phyloP scores from a whole-genome alignment of 2,329 filamentous ascomycete genomes.

The Aspergillus cejpii region DNA sequence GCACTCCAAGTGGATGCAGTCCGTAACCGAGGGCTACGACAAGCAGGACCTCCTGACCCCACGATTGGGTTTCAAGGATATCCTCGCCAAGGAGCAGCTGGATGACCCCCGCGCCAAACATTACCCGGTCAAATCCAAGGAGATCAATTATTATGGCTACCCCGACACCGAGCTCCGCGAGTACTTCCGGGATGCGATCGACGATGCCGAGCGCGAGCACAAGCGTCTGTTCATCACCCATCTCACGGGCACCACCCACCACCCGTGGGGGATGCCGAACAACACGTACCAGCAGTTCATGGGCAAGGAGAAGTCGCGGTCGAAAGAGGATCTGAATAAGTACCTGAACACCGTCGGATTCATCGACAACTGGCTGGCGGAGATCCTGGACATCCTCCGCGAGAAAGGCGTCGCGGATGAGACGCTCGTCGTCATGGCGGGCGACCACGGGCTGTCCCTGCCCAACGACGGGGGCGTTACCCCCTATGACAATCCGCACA shows the following conservation, averaged over 20 bases:
- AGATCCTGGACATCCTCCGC: constrained; percentile 26
- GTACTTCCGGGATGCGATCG: constrained; percentile 30
- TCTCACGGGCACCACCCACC: constrained; percentile 32
- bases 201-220: constrained; percentile 27
- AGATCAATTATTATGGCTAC: constrained; percentile 32
- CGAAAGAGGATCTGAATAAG: constrained; percentile 22
- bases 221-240: constrained; percentile 30
- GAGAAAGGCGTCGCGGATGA: constrained; percentile 30
- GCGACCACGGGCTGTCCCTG: constrained; percentile 32
- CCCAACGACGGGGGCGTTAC: constrained; percentile 33
- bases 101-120: constrained; percentile 22
- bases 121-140: constrained; percentile 20
- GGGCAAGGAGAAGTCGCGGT: constrained; percentile 6
- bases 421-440: constrained; percentile 30
- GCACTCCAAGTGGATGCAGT: constrained; percentile 32
- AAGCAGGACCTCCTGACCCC: constrained; percentile 26
- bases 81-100: constrained; percentile 25
- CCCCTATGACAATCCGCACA: constrained; percentile 30
- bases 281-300: constrained; percentile 22
- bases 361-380: constrained; percentile 28
- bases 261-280: constrained; percentile 28
- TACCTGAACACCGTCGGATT: constrained; percentile 31
- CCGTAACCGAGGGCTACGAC: constrained; percentile 28
- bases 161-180: constrained; percentile 28
- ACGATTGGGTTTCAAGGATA: constrained; percentile 24